Conservation (phyloP, 371 early-diverging fungal species). For the Dichotomocladium elegans region DNA sequence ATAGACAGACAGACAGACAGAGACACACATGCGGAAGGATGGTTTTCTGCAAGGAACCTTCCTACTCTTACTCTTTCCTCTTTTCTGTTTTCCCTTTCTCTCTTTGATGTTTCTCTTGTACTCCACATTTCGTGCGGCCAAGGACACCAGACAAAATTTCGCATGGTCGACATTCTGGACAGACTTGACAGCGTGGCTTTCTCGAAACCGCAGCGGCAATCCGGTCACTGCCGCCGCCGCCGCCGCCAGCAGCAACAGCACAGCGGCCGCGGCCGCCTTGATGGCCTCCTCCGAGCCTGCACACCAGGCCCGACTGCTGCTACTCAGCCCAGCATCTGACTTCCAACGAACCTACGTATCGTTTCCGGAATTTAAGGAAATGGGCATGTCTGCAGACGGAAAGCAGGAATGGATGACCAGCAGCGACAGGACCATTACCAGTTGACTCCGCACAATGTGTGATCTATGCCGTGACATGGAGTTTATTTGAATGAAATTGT, state of each 20-base stretch:
- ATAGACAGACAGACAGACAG: no score
- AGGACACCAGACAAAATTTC: background rate
- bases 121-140: constrained; percentile 3
- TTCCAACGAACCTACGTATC: constrained; percentile 7
- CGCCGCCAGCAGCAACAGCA: background rate
- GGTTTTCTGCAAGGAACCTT: no score
- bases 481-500: no score
- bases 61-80: background rate
- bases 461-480: no score
- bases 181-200: constrained; percentile 2
- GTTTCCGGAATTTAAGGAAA: constrained; percentile 12
- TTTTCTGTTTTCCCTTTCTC: background rate
- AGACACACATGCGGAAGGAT: no score
- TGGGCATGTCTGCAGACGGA: background rate
- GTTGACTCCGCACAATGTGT: no score
- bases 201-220: background rate
- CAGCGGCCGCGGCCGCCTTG: no score
- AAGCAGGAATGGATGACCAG: background rate
- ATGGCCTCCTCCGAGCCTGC: no score
- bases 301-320: no score
- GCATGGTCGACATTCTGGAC: background rate
- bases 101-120: background rate
- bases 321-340: background rate
- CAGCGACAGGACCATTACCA: no score
- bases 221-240: no score